A percentile compares a stretch with the other conserved stretches of the same genome.
Evolutionary conservation across 495 filamentous ascomycete genomes (phyloP).

Genomic region (Daldinia bambusicola): DNA sequence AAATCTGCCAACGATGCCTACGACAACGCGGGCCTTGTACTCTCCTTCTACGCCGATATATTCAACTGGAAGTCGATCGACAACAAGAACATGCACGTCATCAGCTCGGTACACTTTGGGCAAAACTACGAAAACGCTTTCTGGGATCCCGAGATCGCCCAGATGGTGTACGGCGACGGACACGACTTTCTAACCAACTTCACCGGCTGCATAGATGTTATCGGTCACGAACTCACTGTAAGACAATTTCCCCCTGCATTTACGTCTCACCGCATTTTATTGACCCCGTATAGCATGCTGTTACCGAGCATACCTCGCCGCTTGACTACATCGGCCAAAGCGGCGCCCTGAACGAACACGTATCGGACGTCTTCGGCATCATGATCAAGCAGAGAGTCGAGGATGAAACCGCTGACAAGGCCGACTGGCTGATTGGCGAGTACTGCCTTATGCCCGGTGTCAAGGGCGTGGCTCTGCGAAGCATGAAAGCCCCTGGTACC

Average conservation of each 20-base stretch:
- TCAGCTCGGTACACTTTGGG: slow-evolving; percentile 58
- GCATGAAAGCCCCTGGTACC: slow-evolving; percentile 62
- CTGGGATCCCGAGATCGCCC: slow-evolving; percentile 46
- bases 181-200: slow-evolving; percentile 56
- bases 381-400: slow-evolving; percentile 63
- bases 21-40: slow-evolving; percentile 54
- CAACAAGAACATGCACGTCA: slow-evolving; percentile 54
- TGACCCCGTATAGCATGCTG: slow-evolving; percentile 50
- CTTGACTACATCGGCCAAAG: slow-evolving; percentile 58
- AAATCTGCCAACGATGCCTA: slow-evolving; percentile 52
- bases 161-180: slow-evolving; percentile 63
- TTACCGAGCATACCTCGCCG: slow-evolving; percentile 56
- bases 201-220: slow-evolving; percentile 58
- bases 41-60: slow-evolving; percentile 56
- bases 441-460: slow-evolving; percentile 55
- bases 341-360: slow-evolving; percentile 63
- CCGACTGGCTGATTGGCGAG: slow-evolving; percentile 66
- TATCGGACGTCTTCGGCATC: slow-evolving; percentile 63
- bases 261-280: no score
- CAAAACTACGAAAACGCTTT: slow-evolving; percentile 58
- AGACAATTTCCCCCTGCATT: no score
- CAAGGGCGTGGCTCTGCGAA: slow-evolving; percentile 58
- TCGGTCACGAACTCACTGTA: slow-evolving; percentile 62
- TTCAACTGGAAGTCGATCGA: slow-evolving; percentile 60
- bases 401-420: slow-evolving; percentile 54